Evolutionary conservation across 331 rosid species (phyloP).

Genomic region (Spiraea crenata): DNA sequence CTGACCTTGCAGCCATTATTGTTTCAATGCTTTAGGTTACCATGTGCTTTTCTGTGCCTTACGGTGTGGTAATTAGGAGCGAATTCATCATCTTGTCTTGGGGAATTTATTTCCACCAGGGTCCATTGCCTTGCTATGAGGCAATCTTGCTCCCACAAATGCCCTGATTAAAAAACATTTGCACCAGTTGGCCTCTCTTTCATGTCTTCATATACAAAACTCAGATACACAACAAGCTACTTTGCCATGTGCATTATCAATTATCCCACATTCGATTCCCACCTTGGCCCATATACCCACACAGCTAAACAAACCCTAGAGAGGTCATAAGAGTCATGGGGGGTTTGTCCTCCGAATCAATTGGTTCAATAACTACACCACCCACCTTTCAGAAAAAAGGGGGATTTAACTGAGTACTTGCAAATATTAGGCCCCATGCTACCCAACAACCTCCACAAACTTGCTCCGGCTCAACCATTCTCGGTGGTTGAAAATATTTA

Average conservation of each 20-base stretch:
- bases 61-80: background rate
- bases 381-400: slow-evolving; percentile 14
- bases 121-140: slow-evolving; percentile 20
- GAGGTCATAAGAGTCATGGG: slow-evolving; percentile 19
- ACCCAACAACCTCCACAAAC: slow-evolving; percentile 17
- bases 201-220: slow-evolving; percentile 20
- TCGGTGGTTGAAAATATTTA: too few species aligned
- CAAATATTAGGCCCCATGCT: slow-evolving; percentile 22
- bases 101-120: slow-evolving; percentile 1
- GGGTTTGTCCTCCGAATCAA: slow-evolving; percentile 13
- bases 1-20: slow-evolving; percentile 8
- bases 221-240: background rate
- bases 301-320: background rate
- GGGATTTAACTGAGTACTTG: slow-evolving; percentile 10
- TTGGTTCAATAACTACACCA: slow-evolving; percentile 22
- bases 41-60: background rate
- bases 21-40: background rate
- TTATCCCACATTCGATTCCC: slow-evolving; percentile 18
- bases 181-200: slow-evolving; percentile 16
- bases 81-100: slow-evolving; percentile 14
- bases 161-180: background rate
- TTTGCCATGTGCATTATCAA: slow-evolving; percentile 23
- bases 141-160: slow-evolving; percentile 33
- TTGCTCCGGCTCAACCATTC: background rate
- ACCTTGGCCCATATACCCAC: slow-evolving; percentile 7